Conservation (phyloP, 768 basidiomycete genomes). For the Tubosaeta sp. region DNA sequence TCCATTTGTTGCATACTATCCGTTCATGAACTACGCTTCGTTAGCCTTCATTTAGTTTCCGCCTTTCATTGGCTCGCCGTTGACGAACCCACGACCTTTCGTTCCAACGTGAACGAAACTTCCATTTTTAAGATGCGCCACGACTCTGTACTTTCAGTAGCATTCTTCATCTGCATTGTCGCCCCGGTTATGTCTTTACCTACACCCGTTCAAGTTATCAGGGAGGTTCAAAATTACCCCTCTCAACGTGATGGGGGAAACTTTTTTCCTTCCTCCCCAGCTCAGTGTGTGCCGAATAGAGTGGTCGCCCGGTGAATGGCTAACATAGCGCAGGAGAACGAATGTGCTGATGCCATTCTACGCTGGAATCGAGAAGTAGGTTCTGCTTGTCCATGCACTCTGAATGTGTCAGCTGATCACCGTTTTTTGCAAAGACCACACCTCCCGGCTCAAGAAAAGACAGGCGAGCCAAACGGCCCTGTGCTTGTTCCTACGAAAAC, state of each 20-base stretch:
- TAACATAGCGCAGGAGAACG: background rate
- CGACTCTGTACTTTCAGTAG: slow-evolving; percentile 4
- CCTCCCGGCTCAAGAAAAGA: background rate
- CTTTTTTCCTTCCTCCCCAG: background rate
- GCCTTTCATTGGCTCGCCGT: background rate
- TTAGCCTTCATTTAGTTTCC: too few species aligned
- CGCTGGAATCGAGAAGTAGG: too few species aligned
- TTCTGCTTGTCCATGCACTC: too few species aligned
- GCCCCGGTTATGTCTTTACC: slow-evolving; percentile 11
- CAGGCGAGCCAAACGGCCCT: background rate
- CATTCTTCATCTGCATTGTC: slow-evolving; percentile 4
- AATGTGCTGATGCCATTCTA: too few species aligned
- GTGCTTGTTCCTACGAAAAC: background rate
- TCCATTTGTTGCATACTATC: too few species aligned
- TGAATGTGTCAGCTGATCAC: too few species aligned
- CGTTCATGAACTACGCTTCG: too few species aligned
- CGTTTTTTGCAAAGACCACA: too few species aligned
- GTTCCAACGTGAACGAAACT: too few species aligned
- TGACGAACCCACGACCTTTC: slow-evolving; percentile 9
- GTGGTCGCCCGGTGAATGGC: background rate
- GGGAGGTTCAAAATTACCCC: background rate
- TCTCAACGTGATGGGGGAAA: background rate
- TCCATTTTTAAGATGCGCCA: slow-evolving; percentile 9
- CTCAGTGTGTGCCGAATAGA: background rate
- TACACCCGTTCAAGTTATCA: background rate